phyloP scores from a whole-genome alignment of 768 basidiomycete genomes.

The Flagelloscypha sp. region DNA sequence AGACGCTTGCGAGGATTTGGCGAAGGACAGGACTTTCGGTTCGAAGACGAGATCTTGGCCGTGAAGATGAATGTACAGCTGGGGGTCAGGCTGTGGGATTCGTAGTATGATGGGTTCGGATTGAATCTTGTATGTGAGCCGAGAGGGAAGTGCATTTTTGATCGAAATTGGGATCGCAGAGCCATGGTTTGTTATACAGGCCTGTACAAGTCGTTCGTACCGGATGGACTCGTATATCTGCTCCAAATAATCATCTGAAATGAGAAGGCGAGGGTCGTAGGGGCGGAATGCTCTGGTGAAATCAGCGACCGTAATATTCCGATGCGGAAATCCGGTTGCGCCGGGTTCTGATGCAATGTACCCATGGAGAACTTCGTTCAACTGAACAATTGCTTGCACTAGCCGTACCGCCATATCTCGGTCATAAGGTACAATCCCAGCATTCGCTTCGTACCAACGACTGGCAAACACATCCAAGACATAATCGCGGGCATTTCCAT shows the following conservation, averaged over 20 bases:
- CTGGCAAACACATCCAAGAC: constrained; percentile 79
- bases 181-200: too few relatives aligned
- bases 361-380: constrained; percentile 83
- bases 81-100: constrained; percentile 78
- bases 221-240: constrained; percentile 75
- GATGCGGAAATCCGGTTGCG: constrained; percentile 41
- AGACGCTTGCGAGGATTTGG: constrained; percentile 69
- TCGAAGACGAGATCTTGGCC: constrained; percentile 89
- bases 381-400: constrained; percentile 73
- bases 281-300: constrained; percentile 80
- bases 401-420: constrained; percentile 72
- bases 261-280: constrained; percentile 60
- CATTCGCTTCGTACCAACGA: constrained; percentile 89
- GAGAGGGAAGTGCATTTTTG: constrained; percentile 66
- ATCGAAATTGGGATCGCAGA: constrained; percentile 51
- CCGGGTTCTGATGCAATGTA: constrained; percentile 58
- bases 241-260: constrained; percentile 68
- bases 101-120: constrained; percentile 84
- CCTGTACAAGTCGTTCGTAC: constrained; percentile 64
- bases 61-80: constrained; percentile 72
- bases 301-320: constrained; percentile 61
- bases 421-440: constrained; percentile 67
- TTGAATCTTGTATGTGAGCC: constrained; percentile 80
- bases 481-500: constrained; percentile 47
- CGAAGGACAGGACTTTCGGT: constrained; percentile 74